phyloP scores from a whole-genome alignment of 2,329 filamentous ascomycete species.

The Penicillium fuscoglaucum region DNA sequence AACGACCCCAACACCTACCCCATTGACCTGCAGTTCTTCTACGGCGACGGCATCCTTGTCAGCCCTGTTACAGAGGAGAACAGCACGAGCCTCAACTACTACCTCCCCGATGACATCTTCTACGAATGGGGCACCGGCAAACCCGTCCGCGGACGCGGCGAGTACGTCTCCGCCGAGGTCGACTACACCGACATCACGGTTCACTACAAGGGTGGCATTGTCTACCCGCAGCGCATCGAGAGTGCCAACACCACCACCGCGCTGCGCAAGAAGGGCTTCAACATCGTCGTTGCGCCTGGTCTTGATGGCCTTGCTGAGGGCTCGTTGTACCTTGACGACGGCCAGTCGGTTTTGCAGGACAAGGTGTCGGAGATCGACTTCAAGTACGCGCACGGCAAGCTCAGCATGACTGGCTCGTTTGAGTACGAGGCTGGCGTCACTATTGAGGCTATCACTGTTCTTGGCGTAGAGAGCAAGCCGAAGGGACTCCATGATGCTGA shows the following conservation, averaged over 20 bases:
- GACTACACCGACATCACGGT: slow-evolving; percentile 59
- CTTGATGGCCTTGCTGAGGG: slow-evolving; percentile 63
- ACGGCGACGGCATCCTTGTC: slow-evolving; percentile 56
- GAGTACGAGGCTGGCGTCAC: slow-evolving; percentile 24
- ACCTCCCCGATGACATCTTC: slow-evolving; percentile 59
- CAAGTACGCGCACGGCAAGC: slow-evolving; percentile 53
- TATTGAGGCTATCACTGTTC: slow-evolving; percentile 34
- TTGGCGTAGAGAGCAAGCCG: slow-evolving; percentile 21
- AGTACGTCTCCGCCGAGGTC: slow-evolving; percentile 47
- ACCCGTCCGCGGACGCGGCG: slow-evolving; percentile 49
- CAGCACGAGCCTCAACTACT: slow-evolving; percentile 53
- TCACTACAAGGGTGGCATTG: slow-evolving; percentile 60
- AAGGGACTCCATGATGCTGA: slow-evolving; percentile 8
- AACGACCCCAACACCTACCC: slow-evolving; percentile 53
- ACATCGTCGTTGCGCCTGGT: slow-evolving; percentile 67
- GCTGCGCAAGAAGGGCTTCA: slow-evolving; percentile 63
- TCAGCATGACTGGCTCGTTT: slow-evolving; percentile 30
- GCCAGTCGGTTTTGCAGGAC: slow-evolving; percentile 62
- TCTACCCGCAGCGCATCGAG: slow-evolving; percentile 56
- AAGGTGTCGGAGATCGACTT: slow-evolving; percentile 60
- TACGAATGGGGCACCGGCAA: slow-evolving; percentile 60
- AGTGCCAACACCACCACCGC: slow-evolving; percentile 62
- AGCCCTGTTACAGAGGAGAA: slow-evolving; percentile 56
- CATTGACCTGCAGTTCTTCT: slow-evolving; percentile 60
- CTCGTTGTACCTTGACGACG: slow-evolving; percentile 74